Base-by-base conservation (phyloP, 1,284 basidiomycete species). In the Puccinia polysora region DNA sequence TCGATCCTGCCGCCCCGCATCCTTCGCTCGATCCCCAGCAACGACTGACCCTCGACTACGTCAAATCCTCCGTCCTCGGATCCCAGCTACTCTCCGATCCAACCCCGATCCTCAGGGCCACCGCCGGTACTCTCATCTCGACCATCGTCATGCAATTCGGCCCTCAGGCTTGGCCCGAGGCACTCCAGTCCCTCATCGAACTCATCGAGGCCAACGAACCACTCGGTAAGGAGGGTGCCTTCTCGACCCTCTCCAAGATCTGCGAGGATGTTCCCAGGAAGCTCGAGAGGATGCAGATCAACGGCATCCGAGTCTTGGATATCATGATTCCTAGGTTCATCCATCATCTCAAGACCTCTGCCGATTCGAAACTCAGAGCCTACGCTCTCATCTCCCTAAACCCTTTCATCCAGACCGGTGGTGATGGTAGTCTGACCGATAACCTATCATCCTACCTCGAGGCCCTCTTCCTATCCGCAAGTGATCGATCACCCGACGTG, bases 231-330 rank as follows among this genome's bases (percentile, higher is more conserved):
- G 77, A 97, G 91, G 91, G 91, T 60, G 91, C 93, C 15, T 96
- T 97, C 82, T 90, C 90, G 79, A 89, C 93, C 6, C 85, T 98
- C 65, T 89, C 94, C 80, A 97, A 96, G 81, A 88, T 96, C 70
- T 95, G 92, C 81, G 92, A 97, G 82, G 96, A 99, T 80, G 95
- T 94, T 75, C 93, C 95, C 4, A 86, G 90, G 74, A 93, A 95
- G 81, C 85, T 98, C 80, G 95, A 97, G 80, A 75, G 77, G 49
- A 86, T 96, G 75, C 88, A 92, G 74, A 89, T 97, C 78, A 87
- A 86, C 75, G 92, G 91, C 60, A 86, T 87, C 30, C 85, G 90
- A 73, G 90, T 92, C 0, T 85, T 96, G 74, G 91, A 96, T 81
- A 91, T 87, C 80, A 91, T 96, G 87, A 88, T 97, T 76, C 93